Conservation (phyloP, 805 yeast species). For the Clavispora vitiphila region DNA sequence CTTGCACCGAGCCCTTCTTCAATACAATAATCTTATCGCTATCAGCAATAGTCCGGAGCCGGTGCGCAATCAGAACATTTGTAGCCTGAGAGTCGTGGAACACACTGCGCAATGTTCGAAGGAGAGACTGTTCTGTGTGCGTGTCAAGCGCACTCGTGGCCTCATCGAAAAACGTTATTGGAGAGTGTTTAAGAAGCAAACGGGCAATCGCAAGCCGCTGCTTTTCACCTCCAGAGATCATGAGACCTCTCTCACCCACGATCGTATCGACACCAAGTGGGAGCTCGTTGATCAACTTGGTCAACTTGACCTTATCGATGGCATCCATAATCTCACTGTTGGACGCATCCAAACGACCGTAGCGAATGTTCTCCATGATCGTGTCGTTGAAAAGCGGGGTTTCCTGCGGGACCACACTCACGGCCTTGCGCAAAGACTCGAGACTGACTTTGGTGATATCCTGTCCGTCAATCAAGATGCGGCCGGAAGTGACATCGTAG, state of each 20-base stretch:
- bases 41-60: conserved; percentile 90
- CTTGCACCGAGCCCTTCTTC: conserved; percentile 71
- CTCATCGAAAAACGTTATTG: conserved; percentile 92
- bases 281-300: conserved; percentile 54
- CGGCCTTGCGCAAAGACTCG: conserved; percentile 63
- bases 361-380: conserved; percentile 79
- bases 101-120: conserved; percentile 66
- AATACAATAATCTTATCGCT: conserved; percentile 89
- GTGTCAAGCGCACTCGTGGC: conserved; percentile 97
- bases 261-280: conserved; percentile 83
- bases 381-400: conserved; percentile 94
- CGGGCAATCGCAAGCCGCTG: conserved; percentile 93
- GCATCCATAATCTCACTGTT: conserved; percentile 66
- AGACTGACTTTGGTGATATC: conserved; percentile 72
- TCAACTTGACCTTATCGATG: conserved; percentile 66
- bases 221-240: conserved; percentile 99
- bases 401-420: conserved; percentile 97
- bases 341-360: conserved; percentile 71
- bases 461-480: conserved; percentile 82
- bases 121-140: conserved; percentile 83
- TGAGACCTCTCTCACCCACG: conserved; percentile 97
- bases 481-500: conserved; percentile 75
- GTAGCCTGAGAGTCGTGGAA: conserved; percentile 59
- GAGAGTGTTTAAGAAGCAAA: conserved; percentile 77
- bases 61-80: conserved; percentile 87